Evolutionary conservation across 352 stramenopile genomes (phyloP), one percentile per base, ranked within the genome.

Genomic region (Phytophthora agathidicida): DNA sequence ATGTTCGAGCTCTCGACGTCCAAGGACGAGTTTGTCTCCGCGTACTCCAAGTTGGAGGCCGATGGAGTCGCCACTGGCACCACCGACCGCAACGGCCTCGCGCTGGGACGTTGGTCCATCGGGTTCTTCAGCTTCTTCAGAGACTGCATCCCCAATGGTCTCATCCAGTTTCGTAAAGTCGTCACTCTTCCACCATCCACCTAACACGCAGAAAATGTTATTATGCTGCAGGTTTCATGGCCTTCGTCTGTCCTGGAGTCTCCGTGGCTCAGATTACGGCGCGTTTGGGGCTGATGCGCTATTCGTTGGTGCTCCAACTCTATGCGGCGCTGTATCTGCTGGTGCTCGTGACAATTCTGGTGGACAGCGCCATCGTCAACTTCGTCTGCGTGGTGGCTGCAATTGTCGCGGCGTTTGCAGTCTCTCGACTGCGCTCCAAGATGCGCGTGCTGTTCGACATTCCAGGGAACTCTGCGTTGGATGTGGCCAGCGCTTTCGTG

Each of bases 371-470:
- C 8, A 44, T 60, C 16, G 17, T 67, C 22, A 49, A 33, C 27
- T 64, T 70, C 33, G 5, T 66, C n/a, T 65, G 55, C 17, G 59
- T 65, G 39, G 58, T 77, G 46, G 37, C 46, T 27, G 56, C 61
- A 8, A 28, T 65, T n/a, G 41, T 22, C 23, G 32, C 52, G 2
- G 47, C 31, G 24, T 26, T 68, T 17, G 39, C 31, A 6, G 39
- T 72, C 32, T 27, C 38, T 11, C 45, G 60, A 24, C 55, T 85
- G 41, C 70, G 75, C 19, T 73, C 56, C 32, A 72, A 64, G 22
- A 65, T 87, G 30, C 76, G 79, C 20, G 27, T 41, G 31, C 52
- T 86, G 23, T 83, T 86, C 45, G 57, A 64, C 33, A 81, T 86
- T 51, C 73, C 62, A 3, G 75, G 75, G 9, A 68, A 60, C 5